Evolutionary conservation across 1,139 yeast species (phyloP).

Genomic region (Pichia terricola): DNA sequence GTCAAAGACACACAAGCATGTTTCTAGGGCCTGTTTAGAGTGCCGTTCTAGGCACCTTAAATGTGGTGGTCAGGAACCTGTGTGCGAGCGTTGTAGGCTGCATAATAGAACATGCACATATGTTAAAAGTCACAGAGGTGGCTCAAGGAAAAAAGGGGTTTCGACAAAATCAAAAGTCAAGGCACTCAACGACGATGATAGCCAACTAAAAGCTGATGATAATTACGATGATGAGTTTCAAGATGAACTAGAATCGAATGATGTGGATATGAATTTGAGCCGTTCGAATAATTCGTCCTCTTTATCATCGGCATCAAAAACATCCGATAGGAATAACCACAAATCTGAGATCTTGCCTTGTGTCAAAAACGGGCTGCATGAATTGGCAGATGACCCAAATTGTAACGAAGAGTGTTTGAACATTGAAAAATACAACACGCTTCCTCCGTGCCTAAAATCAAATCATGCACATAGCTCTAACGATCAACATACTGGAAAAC

Average conservation of each 20-base stretch:
- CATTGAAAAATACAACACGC: conserved; percentile 16
- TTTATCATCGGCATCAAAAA: background rate
- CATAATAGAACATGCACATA: conserved; percentile 31
- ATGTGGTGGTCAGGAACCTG: conserved; percentile 39
- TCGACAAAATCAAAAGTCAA: conserved; percentile 13
- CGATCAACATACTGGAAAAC: background rate
- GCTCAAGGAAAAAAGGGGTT: conserved; percentile 40
- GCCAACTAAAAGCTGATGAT: background rate
- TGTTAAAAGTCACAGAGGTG: conserved; percentile 43
- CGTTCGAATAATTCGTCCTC: background rate
- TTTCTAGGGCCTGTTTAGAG: conserved; percentile 38
- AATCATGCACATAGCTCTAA: background rate
- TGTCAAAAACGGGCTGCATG: conserved; percentile 18
- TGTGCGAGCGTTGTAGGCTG: conserved; percentile 32
- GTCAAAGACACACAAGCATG: conserved; percentile 24
- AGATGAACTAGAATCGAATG: background rate
- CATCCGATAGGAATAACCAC: conserved; percentile 1
- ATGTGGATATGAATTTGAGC: background rate
- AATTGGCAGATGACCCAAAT: conserved; percentile 12
- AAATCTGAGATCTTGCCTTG: conserved; percentile 20
- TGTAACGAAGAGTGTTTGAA: conserved; percentile 21
- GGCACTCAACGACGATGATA: background rate
- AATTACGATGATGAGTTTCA: background rate
- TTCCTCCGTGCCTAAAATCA: conserved; percentile 19
- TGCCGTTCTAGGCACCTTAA: conserved; percentile 40